Evolutionary conservation across 192 early-diverging fungal species (phyloP).

Genomic region (Coemansia sp.): DNA sequence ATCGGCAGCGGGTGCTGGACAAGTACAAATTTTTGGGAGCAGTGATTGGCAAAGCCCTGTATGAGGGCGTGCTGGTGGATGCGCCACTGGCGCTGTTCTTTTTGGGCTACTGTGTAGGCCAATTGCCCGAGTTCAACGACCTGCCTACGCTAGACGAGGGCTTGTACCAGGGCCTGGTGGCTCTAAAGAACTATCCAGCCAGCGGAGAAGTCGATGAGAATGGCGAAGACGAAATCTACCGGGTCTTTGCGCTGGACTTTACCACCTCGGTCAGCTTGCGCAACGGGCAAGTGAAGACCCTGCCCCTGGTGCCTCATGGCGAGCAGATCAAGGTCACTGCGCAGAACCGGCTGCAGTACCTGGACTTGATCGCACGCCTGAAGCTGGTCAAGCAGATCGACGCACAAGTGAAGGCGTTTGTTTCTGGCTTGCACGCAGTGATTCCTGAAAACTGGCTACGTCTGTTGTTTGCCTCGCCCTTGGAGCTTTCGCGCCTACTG

Average conservation of each 20-base stretch:
- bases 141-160: conserved; percentile 75
- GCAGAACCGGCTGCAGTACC: conserved; percentile 82
- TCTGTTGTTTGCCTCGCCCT: conserved; percentile 81
- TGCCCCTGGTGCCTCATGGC: conserved; percentile 80
- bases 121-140: conserved; percentile 73
- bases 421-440: conserved; percentile 77
- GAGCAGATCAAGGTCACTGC: conserved; percentile 75
- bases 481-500: conserved; percentile 87
- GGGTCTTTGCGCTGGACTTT: conserved; percentile 62
- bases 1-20: conserved; percentile 47
- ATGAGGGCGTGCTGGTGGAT: conserved; percentile 82
- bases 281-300: conserved; percentile 26
- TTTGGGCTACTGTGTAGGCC: conserved; percentile 68
- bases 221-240: conserved; percentile 63
- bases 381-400: conserved; percentile 81
- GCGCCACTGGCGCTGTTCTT: conserved; percentile 83
- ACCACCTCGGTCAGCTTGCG: conserved; percentile 59
- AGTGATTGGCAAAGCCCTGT: conserved; percentile 81
- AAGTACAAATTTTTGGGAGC: conserved; percentile 77
- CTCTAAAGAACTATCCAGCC: conserved; percentile 67
- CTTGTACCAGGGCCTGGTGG: conserved; percentile 70
- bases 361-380: conserved; percentile 84
- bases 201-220: conserved; percentile 33
- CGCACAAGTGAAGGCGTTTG: conserved; percentile 77
- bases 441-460: conserved; percentile 83